A percentile compares a stretch with the other conserved stretches of the same genome.
Conservation (phyloP, 176 grass and related monocot species). For the Zoysia pacifica region DNA sequence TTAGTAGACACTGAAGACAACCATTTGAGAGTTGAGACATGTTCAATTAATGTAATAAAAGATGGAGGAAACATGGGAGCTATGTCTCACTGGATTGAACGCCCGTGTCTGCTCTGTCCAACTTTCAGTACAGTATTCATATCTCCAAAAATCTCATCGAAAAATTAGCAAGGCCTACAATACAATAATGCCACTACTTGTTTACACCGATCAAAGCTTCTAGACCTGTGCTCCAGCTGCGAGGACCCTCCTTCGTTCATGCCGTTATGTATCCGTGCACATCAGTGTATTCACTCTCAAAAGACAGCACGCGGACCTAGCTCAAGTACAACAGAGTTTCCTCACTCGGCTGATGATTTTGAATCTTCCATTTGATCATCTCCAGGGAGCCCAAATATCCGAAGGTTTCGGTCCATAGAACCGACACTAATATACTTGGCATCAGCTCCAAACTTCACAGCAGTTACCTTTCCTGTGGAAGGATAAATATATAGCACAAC, state of each 20-base stretch:
- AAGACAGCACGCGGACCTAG: neutral
- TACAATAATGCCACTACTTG: constrained; percentile 46
- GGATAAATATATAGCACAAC: constrained; percentile 4
- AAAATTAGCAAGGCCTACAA: constrained; percentile 50
- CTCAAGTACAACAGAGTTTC: constrained; percentile 11
- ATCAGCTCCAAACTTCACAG: constrained; percentile 83
- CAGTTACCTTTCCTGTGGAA: constrained; percentile 77
- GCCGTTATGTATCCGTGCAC: constrained; percentile 1
- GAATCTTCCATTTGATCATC: constrained; percentile 65
- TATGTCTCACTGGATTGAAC: too few relatives aligned
- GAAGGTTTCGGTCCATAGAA: constrained; percentile 95
- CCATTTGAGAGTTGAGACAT: too few relatives aligned
- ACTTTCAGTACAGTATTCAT: neutral
- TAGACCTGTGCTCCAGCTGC: neutral
- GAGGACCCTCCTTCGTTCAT: constrained; percentile 10
- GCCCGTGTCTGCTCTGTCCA: too few relatives aligned
- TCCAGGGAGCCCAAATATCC: constrained; percentile 91
- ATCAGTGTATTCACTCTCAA: constrained; percentile 18
- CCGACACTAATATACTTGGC: constrained; percentile 81
- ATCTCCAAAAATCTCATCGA: constrained; percentile 45
- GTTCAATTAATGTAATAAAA: too few relatives aligned
- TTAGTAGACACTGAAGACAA: too few relatives aligned
- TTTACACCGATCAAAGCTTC: constrained; percentile 39
- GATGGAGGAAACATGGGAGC: too few relatives aligned
- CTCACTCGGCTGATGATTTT: constrained; percentile 45